phyloP scores from a whole-genome alignment of 1,284 basidiomycete genomes.

The Irpex rosettiformis region DNA sequence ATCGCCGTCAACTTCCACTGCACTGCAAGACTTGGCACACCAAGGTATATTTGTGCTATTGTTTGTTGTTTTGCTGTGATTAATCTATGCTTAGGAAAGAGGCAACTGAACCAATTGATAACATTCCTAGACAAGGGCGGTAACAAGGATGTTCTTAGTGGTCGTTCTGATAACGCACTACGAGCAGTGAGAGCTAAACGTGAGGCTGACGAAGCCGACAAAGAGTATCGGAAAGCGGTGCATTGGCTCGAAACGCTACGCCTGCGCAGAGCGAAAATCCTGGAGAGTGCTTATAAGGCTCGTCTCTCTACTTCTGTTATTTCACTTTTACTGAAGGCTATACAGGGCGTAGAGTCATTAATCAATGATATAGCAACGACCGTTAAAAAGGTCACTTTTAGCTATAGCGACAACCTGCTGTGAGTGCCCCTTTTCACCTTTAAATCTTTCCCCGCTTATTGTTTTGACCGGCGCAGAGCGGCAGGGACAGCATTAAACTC shows the following conservation, averaged over 20 bases:
- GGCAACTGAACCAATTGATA: conserved; percentile 72
- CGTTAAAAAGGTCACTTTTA: conserved; percentile 62
- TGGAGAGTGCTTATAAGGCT: conserved; percentile 79
- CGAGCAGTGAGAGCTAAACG: conserved; percentile 79
- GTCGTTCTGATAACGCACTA: conserved; percentile 61
- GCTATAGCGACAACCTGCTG: conserved; percentile 78
- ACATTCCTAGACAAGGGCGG: conserved; percentile 73
- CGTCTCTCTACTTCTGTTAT: conserved; percentile 13
- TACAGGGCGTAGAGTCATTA: conserved; percentile 77
- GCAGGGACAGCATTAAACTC: conserved; percentile 68
- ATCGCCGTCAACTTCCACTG: conserved; percentile 66
- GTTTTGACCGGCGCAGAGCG: conserved; percentile 41
- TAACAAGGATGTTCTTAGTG: conserved; percentile 53
- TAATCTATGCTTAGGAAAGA: conserved; percentile 52
- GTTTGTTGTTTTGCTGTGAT: conserved; percentile 1
- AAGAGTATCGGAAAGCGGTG: conserved; percentile 88
- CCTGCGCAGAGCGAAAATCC: conserved; percentile 76
- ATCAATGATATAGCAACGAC: conserved; percentile 69
- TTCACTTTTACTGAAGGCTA: neutral
- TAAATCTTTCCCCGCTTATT: neutral
- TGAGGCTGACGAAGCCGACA: conserved; percentile 92
- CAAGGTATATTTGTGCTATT: conserved; percentile 45
- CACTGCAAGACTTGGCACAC: conserved; percentile 74
- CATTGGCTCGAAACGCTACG: conserved; percentile 94
- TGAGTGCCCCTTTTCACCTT: conserved; percentile 38